Evolutionary conservation across 2,329 filamentous ascomycete genomes (phyloP).

Genomic region (Dactylella cylindrospora): DNA sequence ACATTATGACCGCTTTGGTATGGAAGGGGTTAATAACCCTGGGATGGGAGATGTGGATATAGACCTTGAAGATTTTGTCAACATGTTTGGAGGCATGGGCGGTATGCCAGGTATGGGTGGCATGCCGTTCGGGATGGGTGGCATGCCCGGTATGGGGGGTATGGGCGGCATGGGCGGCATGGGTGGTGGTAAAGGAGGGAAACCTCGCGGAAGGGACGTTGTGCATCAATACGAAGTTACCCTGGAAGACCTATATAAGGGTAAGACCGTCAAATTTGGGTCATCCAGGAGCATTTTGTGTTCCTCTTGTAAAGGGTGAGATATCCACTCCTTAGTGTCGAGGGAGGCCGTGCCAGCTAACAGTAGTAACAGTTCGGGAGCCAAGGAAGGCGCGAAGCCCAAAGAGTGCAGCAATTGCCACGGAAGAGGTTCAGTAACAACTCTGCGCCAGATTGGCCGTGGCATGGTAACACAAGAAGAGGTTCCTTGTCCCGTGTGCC

Average conservation of each 20-base stretch:
- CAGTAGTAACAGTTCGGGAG: slow-evolving; percentile 60
- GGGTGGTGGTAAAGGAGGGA: slow-evolving; percentile 53
- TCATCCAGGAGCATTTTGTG: slow-evolving; percentile 94
- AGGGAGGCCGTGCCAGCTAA: not conserved
- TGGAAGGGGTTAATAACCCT: slow-evolving; percentile 87
- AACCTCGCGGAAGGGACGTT: slow-evolving; percentile 72
- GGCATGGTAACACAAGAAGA: slow-evolving; percentile 80
- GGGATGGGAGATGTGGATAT: slow-evolving; percentile 69
- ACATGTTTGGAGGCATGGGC: slow-evolving; percentile 64
- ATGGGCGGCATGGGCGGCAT: slow-evolving; percentile 54
- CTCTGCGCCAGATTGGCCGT: slow-evolving; percentile 79
- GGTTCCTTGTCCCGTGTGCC: slow-evolving; percentile 77
- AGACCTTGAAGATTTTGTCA: slow-evolving; percentile 88
- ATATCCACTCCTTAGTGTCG: not conserved
- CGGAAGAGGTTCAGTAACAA: slow-evolving; percentile 74
- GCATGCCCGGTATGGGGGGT: slow-evolving; percentile 55
- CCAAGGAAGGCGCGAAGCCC: slow-evolving; percentile 86
- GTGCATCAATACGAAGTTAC: slow-evolving; percentile 88
- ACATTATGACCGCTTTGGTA: slow-evolving; percentile 90
- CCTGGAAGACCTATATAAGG: slow-evolving; percentile 95
- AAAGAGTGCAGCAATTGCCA: slow-evolving; percentile 81
- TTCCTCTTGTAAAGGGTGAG: slow-evolving; percentile 73
- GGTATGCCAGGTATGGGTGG: slow-evolving; percentile 60
- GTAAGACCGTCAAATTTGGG: slow-evolving; percentile 95
- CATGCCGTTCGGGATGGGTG: slow-evolving; percentile 57